Evolutionary conservation across 1,139 yeast species (phyloP).

Genomic region (Diutina neorugosa): DNA sequence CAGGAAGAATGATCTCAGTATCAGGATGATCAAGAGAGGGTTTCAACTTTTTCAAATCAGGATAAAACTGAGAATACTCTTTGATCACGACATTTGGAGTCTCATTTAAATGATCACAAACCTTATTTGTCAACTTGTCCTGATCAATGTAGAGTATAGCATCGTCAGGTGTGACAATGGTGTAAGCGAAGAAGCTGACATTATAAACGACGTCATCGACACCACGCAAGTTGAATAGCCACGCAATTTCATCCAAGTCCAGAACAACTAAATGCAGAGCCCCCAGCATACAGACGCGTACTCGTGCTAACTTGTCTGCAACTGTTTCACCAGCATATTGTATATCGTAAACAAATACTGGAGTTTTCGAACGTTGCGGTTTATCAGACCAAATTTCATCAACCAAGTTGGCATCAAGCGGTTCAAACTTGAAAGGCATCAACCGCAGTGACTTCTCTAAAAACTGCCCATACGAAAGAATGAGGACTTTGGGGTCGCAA

Average conservation of each 20-base stretch:
- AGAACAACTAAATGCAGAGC: conserved; percentile 25
- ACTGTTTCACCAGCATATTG: conserved; percentile 34
- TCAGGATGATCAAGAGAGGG: conserved; percentile 11
- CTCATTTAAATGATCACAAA: conserved; percentile 14
- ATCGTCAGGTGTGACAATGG: conserved; percentile 19
- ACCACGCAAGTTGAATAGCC: conserved; percentile 40
- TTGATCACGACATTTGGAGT: conserved; percentile 20
- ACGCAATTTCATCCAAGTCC: conserved; percentile 42
- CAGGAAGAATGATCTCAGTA: conserved; percentile 20
- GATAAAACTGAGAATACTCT: conserved; percentile 19
- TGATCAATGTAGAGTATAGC: conserved; percentile 27
- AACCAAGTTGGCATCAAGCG: conserved; percentile 23
- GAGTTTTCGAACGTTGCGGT: conserved; percentile 26
- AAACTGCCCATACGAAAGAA: conserved; percentile 22
- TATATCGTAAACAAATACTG: conserved; percentile 25
- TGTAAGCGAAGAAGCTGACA: conserved; percentile 40
- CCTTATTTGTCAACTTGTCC: conserved; percentile 16
- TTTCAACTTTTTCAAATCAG: conserved; percentile 16
- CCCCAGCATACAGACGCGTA: conserved; percentile 16
- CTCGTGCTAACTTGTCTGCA: conserved; percentile 18
- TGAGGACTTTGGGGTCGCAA: conserved; percentile 27
- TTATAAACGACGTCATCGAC: conserved; percentile 33
- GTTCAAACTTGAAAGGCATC: conserved; percentile 19
- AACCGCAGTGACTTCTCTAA: conserved; percentile 15
- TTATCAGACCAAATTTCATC: conserved; percentile 29